Conservation (phyloP, 73 alveolate genomes). For the Paramecium primaurelia region DNA sequence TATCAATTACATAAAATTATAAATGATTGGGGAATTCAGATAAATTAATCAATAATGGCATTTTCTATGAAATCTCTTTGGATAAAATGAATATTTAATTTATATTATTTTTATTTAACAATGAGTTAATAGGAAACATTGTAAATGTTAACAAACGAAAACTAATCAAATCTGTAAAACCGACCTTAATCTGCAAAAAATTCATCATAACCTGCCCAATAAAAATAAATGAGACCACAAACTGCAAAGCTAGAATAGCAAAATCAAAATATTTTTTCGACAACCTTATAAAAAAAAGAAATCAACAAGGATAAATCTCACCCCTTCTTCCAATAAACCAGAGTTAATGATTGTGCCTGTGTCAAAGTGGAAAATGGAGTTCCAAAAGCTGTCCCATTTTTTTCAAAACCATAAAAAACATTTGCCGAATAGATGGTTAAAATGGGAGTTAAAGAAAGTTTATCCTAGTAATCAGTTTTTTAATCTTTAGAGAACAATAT, state of each 20-base stretch:
- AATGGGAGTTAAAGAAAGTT: slow-evolving; percentile 13
- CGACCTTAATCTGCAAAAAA: not conserved
- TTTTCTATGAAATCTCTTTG: not conserved
- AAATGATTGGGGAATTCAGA: slow-evolving; percentile 1
- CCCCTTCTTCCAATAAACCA: slow-evolving; percentile 53
- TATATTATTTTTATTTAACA: not conserved
- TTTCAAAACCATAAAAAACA: slow-evolving; percentile 29
- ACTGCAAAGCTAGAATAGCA: not conserved
- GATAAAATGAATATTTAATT: not conserved
- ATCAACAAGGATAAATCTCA: not conserved
- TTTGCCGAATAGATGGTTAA: slow-evolving; percentile 45
- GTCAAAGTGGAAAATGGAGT: slow-evolving; percentile 44
- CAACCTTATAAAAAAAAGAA: not conserved
- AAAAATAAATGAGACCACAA: not conserved
- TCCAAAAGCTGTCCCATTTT: slow-evolving; percentile 56
- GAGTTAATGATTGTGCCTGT: slow-evolving; percentile 47
- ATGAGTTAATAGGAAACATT: slow-evolving; percentile 14
- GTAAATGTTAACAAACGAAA: not conserved
- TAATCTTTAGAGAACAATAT: not conserved
- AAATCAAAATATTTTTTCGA: not conserved
- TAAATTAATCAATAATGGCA: not conserved
- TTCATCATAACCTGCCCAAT: not conserved
- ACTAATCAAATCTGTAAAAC: not conserved
- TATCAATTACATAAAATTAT: not conserved
- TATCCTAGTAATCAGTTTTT: not conserved